Evolutionary conservation across 2,329 filamentous ascomycete genomes (phyloP).

Genomic region (Aureobasidium sp.): DNA sequence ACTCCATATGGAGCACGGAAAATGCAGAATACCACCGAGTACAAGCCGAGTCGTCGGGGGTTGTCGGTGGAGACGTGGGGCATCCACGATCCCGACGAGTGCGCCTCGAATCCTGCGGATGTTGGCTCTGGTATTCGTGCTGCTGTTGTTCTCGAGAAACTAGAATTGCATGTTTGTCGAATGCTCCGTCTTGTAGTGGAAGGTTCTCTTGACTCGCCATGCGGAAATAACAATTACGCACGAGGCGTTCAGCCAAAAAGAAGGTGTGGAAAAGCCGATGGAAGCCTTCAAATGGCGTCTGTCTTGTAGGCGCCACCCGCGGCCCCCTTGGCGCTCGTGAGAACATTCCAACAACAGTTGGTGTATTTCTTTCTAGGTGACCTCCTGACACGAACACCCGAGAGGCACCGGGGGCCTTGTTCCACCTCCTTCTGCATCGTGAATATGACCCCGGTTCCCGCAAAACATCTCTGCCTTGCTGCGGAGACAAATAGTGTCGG

Average conservation of each 20-base stretch:
- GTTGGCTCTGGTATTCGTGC: not conserved
- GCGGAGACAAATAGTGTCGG: conserved; percentile 6
- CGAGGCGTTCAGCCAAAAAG: not conserved
- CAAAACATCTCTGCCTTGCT: not conserved
- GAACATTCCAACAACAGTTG: not conserved
- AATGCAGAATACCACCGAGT: conserved; percentile 3
- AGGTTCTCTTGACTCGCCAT: not conserved
- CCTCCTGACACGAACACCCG: not conserved
- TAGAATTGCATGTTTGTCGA: too few relatives aligned
- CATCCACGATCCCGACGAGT: not conserved
- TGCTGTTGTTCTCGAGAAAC: not conserved
- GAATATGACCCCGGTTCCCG: not conserved
- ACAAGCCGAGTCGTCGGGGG: conserved; percentile 7
- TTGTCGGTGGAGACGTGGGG: conserved; percentile 2
- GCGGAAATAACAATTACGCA: not conserved
- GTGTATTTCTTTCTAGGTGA: not conserved
- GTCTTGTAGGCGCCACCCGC: conserved; percentile 3
- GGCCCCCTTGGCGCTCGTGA: not conserved
- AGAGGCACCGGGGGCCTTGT: not conserved
- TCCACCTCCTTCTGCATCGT: not conserved
- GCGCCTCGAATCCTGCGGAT: not conserved
- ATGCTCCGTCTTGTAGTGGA: not conserved
- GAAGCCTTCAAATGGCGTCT: conserved; percentile 1
- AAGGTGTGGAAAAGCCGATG: not conserved
- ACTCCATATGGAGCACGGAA: conserved; percentile 4